Conservation (phyloP, 2,329 filamentous ascomycete species). For the Metarhizium album region DNA sequence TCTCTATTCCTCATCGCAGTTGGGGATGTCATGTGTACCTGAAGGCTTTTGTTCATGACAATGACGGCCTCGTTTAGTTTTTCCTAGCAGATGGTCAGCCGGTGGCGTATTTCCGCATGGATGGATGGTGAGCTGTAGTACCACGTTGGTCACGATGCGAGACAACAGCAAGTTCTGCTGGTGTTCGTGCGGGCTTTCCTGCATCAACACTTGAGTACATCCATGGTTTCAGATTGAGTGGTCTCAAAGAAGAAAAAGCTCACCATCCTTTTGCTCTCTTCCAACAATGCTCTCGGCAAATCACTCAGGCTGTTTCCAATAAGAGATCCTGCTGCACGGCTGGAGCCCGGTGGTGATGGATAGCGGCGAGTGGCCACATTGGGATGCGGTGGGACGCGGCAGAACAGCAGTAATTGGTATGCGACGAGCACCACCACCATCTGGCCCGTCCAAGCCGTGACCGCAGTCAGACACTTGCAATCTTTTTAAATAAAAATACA, state of each 20-base stretch:
- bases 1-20: not conserved
- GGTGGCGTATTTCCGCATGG: conserved; percentile 21
- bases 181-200: conserved; percentile 96
- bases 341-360: not conserved
- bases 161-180: conserved; percentile 90
- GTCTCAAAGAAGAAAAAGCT: not conserved
- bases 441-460: not conserved
- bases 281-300: not conserved
- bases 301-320: not conserved
- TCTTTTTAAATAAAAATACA: not conserved
- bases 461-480: not conserved
- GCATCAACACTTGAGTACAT: not conserved
- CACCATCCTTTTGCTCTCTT: not conserved
- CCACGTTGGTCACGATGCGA: conserved; percentile 94
- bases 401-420: conserved; percentile 16
- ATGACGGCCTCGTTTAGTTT: conserved; percentile 93
- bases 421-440: not conserved
- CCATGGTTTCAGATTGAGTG: not conserved
- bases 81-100: conserved; percentile 46
- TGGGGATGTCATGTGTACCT: conserved; percentile 40
- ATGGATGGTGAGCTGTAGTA: conserved; percentile 27
- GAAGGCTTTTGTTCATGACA: conserved; percentile 84
- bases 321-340: too few species aligned
- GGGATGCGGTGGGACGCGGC: conserved; percentile 22
- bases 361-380: conserved; percentile 7